Conservation (phyloP, 2,329 filamentous ascomycete species). For the Diaporthe ampelina region DNA sequence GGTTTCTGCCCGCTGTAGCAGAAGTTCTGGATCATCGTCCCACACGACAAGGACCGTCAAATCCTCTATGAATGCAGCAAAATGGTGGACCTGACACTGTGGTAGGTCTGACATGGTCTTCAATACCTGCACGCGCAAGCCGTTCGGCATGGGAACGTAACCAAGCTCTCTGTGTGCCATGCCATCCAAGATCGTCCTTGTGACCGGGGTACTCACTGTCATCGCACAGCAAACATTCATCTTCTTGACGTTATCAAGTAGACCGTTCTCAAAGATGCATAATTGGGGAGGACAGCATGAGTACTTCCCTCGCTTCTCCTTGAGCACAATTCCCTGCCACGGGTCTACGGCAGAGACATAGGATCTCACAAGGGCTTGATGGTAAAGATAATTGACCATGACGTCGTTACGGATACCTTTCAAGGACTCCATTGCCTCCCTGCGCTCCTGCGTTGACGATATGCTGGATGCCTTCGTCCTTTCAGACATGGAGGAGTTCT, state of each 20-base stretch:
- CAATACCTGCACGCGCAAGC: slow-evolving; percentile 73
- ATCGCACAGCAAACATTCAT: slow-evolving; percentile 70
- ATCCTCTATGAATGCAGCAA: slow-evolving; percentile 74
- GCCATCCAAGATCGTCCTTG: slow-evolving; percentile 68
- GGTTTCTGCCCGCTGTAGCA: slow-evolving; percentile 64
- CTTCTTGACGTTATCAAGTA: slow-evolving; percentile 53
- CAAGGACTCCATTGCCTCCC: slow-evolving; percentile 9
- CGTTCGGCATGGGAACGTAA: slow-evolving; percentile 71
- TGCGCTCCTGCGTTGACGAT: not conserved
- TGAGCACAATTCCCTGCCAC: slow-evolving; percentile 57
- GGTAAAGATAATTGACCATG: slow-evolving; percentile 74
- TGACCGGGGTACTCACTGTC: slow-evolving; percentile 76
- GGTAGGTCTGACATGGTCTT: slow-evolving; percentile 69
- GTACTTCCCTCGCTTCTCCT: slow-evolving; percentile 55
- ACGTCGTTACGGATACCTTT: slow-evolving; percentile 62
- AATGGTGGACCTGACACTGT: slow-evolving; percentile 74
- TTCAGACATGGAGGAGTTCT: not conserved
- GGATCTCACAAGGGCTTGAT: slow-evolving; percentile 69
- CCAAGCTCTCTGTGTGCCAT: slow-evolving; percentile 56
- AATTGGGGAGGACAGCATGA: slow-evolving; percentile 56
- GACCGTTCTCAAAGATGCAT: slow-evolving; percentile 51
- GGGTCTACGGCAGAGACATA: slow-evolving; percentile 54
- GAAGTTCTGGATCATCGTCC: slow-evolving; percentile 72
- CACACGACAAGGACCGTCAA: slow-evolving; percentile 72
- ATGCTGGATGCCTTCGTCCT: not conserved